A percentile compares a stretch with the other conserved stretches of the same genome.
Conservation (phyloP, 2,329 filamentous ascomycete species). For the Penicillium thymicola region DNA sequence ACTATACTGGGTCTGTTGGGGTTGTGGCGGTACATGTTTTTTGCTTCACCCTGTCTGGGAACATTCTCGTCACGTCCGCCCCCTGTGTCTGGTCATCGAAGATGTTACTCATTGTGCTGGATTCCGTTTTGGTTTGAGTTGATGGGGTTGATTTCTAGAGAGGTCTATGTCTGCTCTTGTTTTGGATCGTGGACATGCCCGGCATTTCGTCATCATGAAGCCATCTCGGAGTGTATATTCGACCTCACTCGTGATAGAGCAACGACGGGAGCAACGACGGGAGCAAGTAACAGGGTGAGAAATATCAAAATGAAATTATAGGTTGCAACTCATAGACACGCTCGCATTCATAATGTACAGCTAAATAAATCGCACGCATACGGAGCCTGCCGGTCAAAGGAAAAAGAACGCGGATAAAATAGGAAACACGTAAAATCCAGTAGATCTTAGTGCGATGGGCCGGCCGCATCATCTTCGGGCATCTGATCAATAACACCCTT, state of each 20-base stretch:
- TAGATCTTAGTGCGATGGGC: conserved; percentile 21
- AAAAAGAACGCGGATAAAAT: conserved; percentile 1
- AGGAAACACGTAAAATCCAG: neutral
- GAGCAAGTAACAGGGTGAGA: neutral
- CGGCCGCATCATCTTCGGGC: conserved; percentile 53
- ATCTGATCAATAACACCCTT: conserved; percentile 66
- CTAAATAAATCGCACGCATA: neutral
- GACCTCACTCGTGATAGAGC: neutral
- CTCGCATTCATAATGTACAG: conserved; percentile 10
- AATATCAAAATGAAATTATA: neutral
- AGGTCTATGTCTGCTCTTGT: neutral
- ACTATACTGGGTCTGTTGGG: neutral
- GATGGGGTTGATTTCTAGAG: neutral
- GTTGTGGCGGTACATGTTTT: conserved; percentile 27
- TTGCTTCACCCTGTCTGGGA: conserved; percentile 27
- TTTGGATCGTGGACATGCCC: neutral
- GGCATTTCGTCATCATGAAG: conserved; percentile 21
- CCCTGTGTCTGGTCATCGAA: conserved; percentile 31
- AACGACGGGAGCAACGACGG: neutral
- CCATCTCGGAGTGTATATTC: neutral
- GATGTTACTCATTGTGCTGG: conserved; percentile 11
- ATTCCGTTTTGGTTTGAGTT: neutral
- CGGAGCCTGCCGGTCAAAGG: conserved; percentile 11
- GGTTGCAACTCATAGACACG: neutral
- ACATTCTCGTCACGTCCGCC: conserved; percentile 28